Evolutionary conservation across 139 green algal genomes (phyloP), one percentile per base, ranked within the genome.

Genomic region (Volvox africanus): DNA sequence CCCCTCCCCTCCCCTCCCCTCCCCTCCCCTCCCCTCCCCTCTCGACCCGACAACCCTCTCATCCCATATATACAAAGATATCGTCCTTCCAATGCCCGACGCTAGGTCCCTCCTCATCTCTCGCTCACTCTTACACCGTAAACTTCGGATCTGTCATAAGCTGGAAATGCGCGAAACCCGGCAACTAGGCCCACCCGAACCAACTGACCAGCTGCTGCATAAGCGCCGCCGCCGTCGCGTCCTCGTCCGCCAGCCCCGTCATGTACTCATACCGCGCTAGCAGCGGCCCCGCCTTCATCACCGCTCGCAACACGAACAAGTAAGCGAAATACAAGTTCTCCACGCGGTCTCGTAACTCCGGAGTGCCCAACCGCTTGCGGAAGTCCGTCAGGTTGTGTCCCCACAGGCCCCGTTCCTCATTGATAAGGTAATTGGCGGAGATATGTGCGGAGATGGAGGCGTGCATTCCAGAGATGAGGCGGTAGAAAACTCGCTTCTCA

Each of bases 311-410:
- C 69, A 98, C 94, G 84, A 99, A 99, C 35, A 99, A 93, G 93
- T 98, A 99, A 0, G 97, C 93, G 92, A 99, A 99, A 95, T 99
- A 98, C 65, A 99, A 94, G 95, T 99, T 99, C 86, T 97, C 91
- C 36, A 99, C 89, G 6, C 93, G 89, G 61, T 95, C 77, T 24
- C 92, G 87, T 61, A 89, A 84, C 37, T 87, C 80, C 22, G 83
- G 93, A 69, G 92, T 95, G 89, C 96, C 96, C 73, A 98, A 92
- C 44, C 96, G 90, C 24, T 76, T 30, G 55, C 75, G 80, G 92
- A 99, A 99, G 88, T 97, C 85, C 35, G 92, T 94, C 62, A 98
- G 68, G 92, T 97, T 98, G 24, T 96, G 96, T 1, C 97, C 97
- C 95, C 95, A 97, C 28, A 93, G 61, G 13, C 93, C 91, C 22